A percentile compares a stretch with the other conserved stretches of the same genome.
These are phyloP conservation scores for Orychophragmus violaceus DNA, from an alignment of 345 rosid species.

Conservation along the genomic window DNA sequence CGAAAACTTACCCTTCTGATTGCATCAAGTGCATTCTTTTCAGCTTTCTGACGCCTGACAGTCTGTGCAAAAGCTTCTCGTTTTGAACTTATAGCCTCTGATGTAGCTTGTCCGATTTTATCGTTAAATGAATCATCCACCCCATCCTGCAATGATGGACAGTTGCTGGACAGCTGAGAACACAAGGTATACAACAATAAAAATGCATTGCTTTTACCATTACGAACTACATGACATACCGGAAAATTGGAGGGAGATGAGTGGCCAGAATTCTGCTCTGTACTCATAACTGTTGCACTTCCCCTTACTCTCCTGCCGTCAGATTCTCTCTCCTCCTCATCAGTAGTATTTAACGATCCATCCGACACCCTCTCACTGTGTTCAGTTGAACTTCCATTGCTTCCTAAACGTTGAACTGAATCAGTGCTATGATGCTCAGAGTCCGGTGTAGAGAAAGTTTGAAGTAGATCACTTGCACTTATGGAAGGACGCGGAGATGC, in stretches of 20 bases:
- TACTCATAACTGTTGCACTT: conserved; percentile 24
- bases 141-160: conserved; percentile 49
- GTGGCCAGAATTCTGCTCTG: conserved; percentile 26
- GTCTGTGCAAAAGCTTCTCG: conserved; percentile 60
- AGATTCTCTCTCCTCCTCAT: conserved; percentile 35
- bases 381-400: conserved; percentile 34
- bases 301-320: conserved; percentile 32
- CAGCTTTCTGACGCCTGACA: conserved; percentile 57
- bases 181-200: not conserved
- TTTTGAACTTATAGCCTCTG: conserved; percentile 55
- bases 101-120: conserved; percentile 47
- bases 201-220: not conserved
- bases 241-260: conserved; percentile 46
- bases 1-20: conserved; percentile 50
- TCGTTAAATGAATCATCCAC: conserved; percentile 41
- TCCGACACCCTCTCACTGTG: conserved; percentile 20
- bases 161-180: conserved; percentile 6
- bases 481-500: conserved; percentile 40
- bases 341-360: conserved; percentile 34
- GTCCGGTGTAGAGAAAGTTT: conserved; percentile 35
- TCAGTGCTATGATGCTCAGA: conserved; percentile 40
- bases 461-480: conserved; percentile 35
- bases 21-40: conserved; percentile 60
- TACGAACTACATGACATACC: conserved; percentile 42
- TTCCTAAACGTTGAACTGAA: conserved; percentile 44